phyloP scores from a whole-genome alignment of 1,284 basidiomycete species.

The Cutaneotrichosporon daszewskae region DNA sequence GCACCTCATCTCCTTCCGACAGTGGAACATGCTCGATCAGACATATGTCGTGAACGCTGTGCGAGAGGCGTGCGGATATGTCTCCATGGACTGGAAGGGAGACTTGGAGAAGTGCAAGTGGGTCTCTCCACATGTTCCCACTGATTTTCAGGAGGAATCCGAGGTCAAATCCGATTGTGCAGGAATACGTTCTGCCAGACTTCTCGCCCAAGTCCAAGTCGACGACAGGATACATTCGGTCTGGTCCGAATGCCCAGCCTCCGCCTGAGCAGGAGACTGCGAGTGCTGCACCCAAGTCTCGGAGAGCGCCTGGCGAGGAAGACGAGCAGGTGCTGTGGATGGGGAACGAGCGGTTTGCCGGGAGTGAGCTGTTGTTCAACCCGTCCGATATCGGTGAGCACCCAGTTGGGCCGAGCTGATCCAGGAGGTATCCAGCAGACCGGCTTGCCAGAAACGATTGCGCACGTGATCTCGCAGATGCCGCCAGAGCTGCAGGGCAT shows the following conservation, averaged over 20 bases:
- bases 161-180: conserved; percentile 60
- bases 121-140: conserved; percentile 27
- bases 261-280: conserved; percentile 50
- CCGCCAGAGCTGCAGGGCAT: conserved; percentile 75
- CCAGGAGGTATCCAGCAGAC: conserved; percentile 65
- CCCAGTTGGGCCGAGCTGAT: neutral
- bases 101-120: conserved; percentile 78
- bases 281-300: neutral
- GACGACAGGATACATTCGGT: conserved; percentile 59
- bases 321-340: conserved; percentile 77
- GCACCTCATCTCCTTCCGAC: conserved; percentile 84
- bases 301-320: conserved; percentile 17
- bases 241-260: conserved; percentile 35
- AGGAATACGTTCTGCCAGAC: conserved; percentile 86
- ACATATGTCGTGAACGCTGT: conserved; percentile 86
- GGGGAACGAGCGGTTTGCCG: conserved; percentile 81
- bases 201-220: conserved; percentile 59
- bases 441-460: conserved; percentile 70
- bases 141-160: conserved; percentile 25
- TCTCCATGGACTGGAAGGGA: conserved; percentile 63
- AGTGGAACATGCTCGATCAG: conserved; percentile 96
- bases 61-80: conserved; percentile 80
- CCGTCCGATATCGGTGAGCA: conserved; percentile 77
- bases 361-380: conserved; percentile 82
- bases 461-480: conserved; percentile 64